These are phyloP conservation scores for Talaromyces pinophilus DNA, from an alignment of 2,329 filamentous ascomycete genomes.

Conservation along the genomic window DNA sequence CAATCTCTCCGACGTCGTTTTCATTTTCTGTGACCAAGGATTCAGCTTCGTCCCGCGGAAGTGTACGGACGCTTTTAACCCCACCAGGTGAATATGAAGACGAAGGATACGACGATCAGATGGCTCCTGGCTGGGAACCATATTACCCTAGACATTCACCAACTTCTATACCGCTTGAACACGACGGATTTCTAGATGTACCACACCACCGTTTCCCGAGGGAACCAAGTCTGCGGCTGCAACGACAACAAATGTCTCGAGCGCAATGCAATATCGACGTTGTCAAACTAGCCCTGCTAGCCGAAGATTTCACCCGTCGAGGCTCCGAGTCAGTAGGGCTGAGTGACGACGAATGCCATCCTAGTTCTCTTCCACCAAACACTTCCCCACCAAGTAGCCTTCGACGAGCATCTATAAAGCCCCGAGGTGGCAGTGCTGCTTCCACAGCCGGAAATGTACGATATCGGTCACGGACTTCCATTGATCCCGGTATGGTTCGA, in stretches of 20 bases:
- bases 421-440: constrained; percentile 27
- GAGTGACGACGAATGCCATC: constrained; percentile 40
- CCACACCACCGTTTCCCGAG: constrained; percentile 27
- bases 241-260: constrained; percentile 44
- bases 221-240: constrained; percentile 30
- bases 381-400: constrained; percentile 33
- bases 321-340: constrained; percentile 19
- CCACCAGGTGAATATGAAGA: constrained; percentile 44
- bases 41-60: constrained; percentile 7
- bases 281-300: constrained; percentile 39
- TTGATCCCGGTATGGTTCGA: constrained; percentile 15
- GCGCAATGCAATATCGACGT: constrained; percentile 44
- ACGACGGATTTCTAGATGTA: constrained; percentile 22
- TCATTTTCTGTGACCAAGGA: constrained; percentile 20
- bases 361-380: constrained; percentile 40
- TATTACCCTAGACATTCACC: constrained; percentile 52
- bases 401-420: constrained; percentile 31
- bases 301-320: constrained; percentile 29
- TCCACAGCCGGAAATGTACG: constrained; percentile 7
- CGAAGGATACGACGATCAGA: constrained; percentile 51
- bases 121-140: constrained; percentile 55
- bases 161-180: constrained; percentile 32
- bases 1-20: constrained; percentile 28
- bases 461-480: constrained; percentile 15
- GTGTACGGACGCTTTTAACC: constrained; percentile 37